Evolutionary conservation across 78 protist species (phyloP).

Genomic region (Dictyostelium discoideum): DNA sequence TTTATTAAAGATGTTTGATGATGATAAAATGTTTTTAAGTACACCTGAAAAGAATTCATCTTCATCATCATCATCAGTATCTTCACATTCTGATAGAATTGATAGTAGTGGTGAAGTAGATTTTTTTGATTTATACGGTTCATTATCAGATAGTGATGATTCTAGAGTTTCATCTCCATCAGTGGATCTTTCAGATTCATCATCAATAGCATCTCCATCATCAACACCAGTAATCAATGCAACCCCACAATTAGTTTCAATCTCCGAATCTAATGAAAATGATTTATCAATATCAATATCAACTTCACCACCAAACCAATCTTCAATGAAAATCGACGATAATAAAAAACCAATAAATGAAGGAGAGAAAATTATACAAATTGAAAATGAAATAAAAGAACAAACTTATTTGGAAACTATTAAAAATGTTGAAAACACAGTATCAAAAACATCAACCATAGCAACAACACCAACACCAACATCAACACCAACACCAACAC

Average conservation of each 20-base stretch:
- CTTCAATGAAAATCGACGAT: not conserved
- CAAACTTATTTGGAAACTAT: not conserved
- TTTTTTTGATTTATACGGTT: not conserved
- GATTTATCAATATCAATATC: not conserved
- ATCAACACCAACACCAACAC: not conserved
- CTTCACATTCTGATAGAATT: not conserved
- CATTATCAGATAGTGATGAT: not conserved
- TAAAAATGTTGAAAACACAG: not conserved
- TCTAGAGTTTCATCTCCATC: not conserved
- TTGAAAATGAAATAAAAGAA: not conserved
- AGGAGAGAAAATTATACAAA: not conserved
- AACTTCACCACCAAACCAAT: not conserved
- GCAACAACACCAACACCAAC: not conserved
- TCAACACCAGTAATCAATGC: not conserved
- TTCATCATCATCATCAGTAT: not conserved
- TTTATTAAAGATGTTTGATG: not conserved
- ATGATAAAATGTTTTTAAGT: not conserved
- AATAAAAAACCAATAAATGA: not conserved
- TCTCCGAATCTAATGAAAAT: not conserved
- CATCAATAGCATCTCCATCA: not conserved
- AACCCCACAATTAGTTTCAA: not conserved
- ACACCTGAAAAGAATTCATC: not conserved
- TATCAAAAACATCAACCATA: not conserved
- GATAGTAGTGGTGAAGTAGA: slow-evolving; percentile 21
- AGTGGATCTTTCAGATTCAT: not conserved